Base-by-base conservation (phyloP, 2,329 filamentous ascomycete species). In the Peltaster fructicola region DNA sequence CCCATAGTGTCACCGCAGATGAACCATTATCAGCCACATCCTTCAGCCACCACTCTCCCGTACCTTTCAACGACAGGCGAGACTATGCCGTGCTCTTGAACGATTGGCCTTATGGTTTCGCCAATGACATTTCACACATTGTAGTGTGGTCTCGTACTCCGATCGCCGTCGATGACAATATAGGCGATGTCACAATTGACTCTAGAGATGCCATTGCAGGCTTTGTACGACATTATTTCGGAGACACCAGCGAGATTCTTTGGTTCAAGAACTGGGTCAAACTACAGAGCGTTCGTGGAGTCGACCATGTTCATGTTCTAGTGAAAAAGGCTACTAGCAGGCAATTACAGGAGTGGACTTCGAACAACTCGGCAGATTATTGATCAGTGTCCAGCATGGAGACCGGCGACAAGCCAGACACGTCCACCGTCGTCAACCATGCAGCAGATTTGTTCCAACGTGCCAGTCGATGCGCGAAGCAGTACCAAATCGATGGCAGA, bases 221-320 rank as follows among this genome's bases (percentile, higher is more conserved):
- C 1, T 67, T 66, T 44, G 56, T 67, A 17, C 40, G 52, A 26
- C 47, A 36, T 13, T 59, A 49, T 14, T 71, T 72, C 42, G 37
- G 29, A 3, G 11, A 18, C 14, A 13, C 5, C 14, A 8, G n/a
- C 12, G 19, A 22, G 21, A 59, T 73, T 13, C 41, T 67, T 29
- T 73, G 68, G 68, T 73, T 73, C 40, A 72, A 70, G 54, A 73
- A 73, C 37, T 69, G 65, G 55, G 61, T 59, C 6, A 57, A 56
- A 17, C 38, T 72, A 45, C 68, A 73, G 47, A 70, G 65, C 36
- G 65, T 73, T 22, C 50, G 65, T 26, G 59, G 60, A 0, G 44
- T 68, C 15, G 64, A 68, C 36, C 64, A 68, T 51, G 51, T 68
- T 5, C 64, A 68, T 50, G 52, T 68, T 10, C 42, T 68, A 11